Evolutionary conservation across 2,329 filamentous ascomycete species (phyloP).

Genomic region (Colletotrichum kahawae): DNA sequence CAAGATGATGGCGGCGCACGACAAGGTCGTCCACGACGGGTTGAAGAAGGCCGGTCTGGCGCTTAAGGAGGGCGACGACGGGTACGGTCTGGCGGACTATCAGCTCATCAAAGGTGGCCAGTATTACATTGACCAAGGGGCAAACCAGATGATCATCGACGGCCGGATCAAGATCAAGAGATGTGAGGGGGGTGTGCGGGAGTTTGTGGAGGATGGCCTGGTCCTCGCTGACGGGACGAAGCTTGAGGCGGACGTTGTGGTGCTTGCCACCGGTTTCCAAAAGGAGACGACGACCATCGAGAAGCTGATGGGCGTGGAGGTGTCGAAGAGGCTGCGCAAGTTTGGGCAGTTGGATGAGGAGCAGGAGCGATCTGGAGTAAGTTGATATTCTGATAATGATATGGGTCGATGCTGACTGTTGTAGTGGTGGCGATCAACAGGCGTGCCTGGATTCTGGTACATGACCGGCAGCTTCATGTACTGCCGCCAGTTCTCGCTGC

Average conservation of each 20-base stretch:
- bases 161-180: constrained; percentile 43
- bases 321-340: constrained; percentile 35
- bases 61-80: constrained; percentile 38
- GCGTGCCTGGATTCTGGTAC: constrained; percentile 42
- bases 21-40: constrained; percentile 47
- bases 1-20: constrained; percentile 41
- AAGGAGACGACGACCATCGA: constrained; percentile 39
- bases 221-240: constrained; percentile 36
- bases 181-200: constrained; percentile 33
- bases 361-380: constrained; percentile 29
- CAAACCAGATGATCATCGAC: constrained; percentile 41
- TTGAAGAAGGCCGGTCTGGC: constrained; percentile 51
- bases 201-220: constrained; percentile 31
- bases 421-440: constrained; percentile 42
- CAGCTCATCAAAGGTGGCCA: constrained; percentile 42
- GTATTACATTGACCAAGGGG: constrained; percentile 49
- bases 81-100: constrained; percentile 38
- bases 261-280: constrained; percentile 47
- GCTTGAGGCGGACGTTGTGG: constrained; percentile 44
- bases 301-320: constrained; percentile 39
- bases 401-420: not conserved
- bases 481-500: constrained; percentile 38
- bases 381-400: not conserved
- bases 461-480: constrained; percentile 40
- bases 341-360: constrained; percentile 44